Conservation (phyloP, 768 basidiomycete species). For the Russula virescens region DNA sequence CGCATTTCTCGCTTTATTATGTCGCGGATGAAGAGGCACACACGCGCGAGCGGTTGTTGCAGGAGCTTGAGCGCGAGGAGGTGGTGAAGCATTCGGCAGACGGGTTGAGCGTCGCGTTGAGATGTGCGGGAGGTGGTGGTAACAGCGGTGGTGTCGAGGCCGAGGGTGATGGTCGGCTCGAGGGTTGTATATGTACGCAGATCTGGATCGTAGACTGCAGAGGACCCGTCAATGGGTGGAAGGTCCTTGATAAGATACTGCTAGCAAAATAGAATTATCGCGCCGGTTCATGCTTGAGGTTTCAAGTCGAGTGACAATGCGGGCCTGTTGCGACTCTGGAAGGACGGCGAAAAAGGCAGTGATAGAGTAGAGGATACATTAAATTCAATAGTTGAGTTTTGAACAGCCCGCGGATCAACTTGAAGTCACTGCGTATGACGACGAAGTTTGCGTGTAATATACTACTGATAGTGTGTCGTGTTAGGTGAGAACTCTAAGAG, state of each 20-base stretch:
- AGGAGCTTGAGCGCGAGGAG: slow-evolving; percentile 37
- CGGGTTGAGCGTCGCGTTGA: slow-evolving; percentile 30
- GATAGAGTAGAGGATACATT: background rate
- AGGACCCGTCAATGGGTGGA: slow-evolving; percentile 57
- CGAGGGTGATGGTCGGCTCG: slow-evolving; percentile 22
- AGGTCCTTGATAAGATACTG: slow-evolving; percentile 38
- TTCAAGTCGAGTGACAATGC: background rate
- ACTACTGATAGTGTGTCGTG: background rate
- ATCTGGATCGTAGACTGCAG: slow-evolving; percentile 57
- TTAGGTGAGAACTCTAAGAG: background rate
- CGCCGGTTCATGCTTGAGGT: background rate
- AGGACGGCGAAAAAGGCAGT: background rate
- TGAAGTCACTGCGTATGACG: no score
- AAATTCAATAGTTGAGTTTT: background rate
- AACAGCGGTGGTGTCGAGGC: background rate
- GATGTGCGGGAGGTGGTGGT: slow-evolving; percentile 27
- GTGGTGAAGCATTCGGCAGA: slow-evolving; percentile 29
- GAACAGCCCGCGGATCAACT: background rate
- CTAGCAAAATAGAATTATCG: slow-evolving; percentile 7
- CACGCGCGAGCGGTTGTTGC: slow-evolving; percentile 46
- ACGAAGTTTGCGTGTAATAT: background rate
- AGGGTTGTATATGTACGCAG: slow-evolving; percentile 42
- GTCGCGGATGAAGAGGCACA: slow-evolving; percentile 59
- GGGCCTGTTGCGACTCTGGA: no score
- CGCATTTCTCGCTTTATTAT: slow-evolving; percentile 73